A percentile compares a stretch with the other conserved stretches of the same genome.
Evolutionary conservation across 148 eudicot genomes (phyloP).

Genomic region (Fagopyrum esculentum): DNA sequence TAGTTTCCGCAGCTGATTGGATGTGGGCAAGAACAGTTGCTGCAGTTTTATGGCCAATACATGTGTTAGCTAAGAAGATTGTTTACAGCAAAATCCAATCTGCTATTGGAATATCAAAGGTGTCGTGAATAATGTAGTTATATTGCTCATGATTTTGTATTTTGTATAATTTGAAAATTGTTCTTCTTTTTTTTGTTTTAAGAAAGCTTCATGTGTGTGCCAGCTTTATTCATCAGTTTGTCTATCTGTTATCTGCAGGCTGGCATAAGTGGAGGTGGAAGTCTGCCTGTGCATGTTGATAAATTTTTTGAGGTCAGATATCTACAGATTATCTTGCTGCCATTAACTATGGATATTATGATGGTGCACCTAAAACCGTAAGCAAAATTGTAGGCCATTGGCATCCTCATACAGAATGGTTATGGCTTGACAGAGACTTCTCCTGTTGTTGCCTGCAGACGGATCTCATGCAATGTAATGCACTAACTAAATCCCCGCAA

Average conservation of each 20-base stretch:
- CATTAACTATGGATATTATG: constrained; percentile 5
- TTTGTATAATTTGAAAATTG: background rate
- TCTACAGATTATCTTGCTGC: constrained; percentile 12
- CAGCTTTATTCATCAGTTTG: background rate
- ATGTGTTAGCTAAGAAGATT: constrained; percentile 60
- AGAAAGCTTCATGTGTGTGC: background rate
- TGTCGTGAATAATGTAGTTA: constrained; percentile 16
- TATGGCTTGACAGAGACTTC: constrained; percentile 90
- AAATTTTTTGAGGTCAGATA: constrained; percentile 77
- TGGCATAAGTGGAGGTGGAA: constrained; percentile 95
- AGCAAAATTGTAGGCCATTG: constrained; percentile 58
- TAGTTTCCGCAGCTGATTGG: constrained; percentile 52
- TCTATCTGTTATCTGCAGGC: constrained; percentile 44
- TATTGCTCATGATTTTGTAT: background rate
- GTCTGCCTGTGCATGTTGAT: constrained; percentile 78
- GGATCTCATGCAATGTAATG: constrained; percentile 59
- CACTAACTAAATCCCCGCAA: background rate
- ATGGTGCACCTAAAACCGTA: constrained; percentile 9
- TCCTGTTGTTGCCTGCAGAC: constrained; percentile 75
- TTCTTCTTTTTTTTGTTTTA: background rate
- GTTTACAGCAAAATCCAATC: constrained; percentile 76
- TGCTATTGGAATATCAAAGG: constrained; percentile 88
- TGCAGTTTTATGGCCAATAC: constrained; percentile 67
- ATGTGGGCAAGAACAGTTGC: constrained; percentile 69
- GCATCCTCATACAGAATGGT: constrained; percentile 66